These are phyloP conservation scores for Boletus subparvulus DNA, from an alignment of 768 basidiomycete species.

Conservation along the genomic window DNA sequence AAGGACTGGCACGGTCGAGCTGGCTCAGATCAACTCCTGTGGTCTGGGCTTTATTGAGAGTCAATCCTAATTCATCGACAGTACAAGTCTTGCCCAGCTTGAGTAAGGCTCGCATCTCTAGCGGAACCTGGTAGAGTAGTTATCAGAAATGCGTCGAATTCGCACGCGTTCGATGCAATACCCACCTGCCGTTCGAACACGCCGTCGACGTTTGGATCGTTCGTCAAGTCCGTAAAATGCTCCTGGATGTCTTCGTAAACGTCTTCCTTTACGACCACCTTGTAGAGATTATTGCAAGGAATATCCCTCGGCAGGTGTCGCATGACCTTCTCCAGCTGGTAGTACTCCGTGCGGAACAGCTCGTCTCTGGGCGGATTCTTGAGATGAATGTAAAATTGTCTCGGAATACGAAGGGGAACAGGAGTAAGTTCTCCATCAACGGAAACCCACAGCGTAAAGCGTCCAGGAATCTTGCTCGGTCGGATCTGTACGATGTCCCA, in stretches of 20 bases:
- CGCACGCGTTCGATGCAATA: neutral
- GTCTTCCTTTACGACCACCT: conserved; percentile 78
- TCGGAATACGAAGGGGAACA: conserved; percentile 79
- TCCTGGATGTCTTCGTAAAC: conserved; percentile 81
- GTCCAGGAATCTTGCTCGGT: conserved; percentile 70
- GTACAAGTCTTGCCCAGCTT: conserved; percentile 83
- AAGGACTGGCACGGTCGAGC: conserved; percentile 60
- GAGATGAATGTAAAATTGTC: conserved; percentile 92
- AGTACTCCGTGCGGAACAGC: conserved; percentile 67
- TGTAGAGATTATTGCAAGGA: conserved; percentile 78
- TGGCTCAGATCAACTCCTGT: conserved; percentile 82
- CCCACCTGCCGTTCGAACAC: conserved; percentile 90
- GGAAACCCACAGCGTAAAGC: conserved; percentile 86
- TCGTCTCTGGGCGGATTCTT: conserved; percentile 65
- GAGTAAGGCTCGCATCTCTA: conserved; percentile 77
- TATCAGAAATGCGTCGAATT: neutral
- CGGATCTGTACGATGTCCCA: conserved; percentile 97
- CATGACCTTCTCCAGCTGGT: conserved; percentile 69
- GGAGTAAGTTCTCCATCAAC: conserved; percentile 77
- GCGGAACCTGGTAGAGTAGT: conserved; percentile 59
- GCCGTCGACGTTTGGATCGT: conserved; percentile 92
- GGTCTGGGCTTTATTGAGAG: conserved; percentile 80
- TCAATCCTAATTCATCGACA: conserved; percentile 61
- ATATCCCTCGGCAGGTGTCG: conserved; percentile 78
- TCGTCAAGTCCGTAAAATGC: conserved; percentile 89